phyloP scores from a whole-genome alignment of 1,139 yeast species.

The Yamadazyma buinensis region DNA sequence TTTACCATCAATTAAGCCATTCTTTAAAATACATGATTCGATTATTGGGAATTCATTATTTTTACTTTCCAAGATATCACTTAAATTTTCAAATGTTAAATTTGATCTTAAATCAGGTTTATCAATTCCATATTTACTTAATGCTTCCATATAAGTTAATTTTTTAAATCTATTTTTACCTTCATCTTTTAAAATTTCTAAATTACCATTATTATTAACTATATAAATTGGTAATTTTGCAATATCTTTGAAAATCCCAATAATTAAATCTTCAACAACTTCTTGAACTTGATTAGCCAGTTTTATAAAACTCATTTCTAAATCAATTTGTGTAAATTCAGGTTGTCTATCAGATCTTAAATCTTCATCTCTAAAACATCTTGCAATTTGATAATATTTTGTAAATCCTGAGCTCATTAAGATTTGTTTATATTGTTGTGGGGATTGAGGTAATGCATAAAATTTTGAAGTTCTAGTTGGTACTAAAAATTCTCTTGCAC shows the following conservation, averaged over 20 bases:
- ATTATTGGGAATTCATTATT: constrained; percentile 52
- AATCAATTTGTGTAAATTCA: constrained; percentile 91
- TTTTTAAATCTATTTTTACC: constrained; percentile 33
- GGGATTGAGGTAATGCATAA: constrained; percentile 95
- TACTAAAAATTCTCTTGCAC: constrained; percentile 92
- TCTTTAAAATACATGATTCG: constrained; percentile 65
- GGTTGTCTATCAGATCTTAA: constrained; percentile 94
- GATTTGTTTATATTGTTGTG: constrained; percentile 94
- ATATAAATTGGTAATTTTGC: constrained; percentile 35
- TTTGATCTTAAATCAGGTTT: constrained; percentile 84
- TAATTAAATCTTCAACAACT: constrained; percentile 59
- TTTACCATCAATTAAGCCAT: constrained; percentile 36
- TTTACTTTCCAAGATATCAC: constrained; percentile 30
- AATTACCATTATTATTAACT: constrained; percentile 21
- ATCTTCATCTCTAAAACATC: constrained; percentile 95
- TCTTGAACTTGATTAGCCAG: constrained; percentile 61
- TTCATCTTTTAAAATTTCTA: constrained; percentile 16
- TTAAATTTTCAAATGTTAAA: constrained; percentile 48
- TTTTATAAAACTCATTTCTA: constrained; percentile 86
- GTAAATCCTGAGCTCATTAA: constrained; percentile 92
- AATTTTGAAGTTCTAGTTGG: constrained; percentile 74
- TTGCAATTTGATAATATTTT: constrained; percentile 84
- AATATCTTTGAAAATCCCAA: constrained; percentile 53
- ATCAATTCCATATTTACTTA: constrained; percentile 80
- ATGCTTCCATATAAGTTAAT: constrained; percentile 64